These are phyloP conservation scores for Elymus sibiricus DNA, from an alignment of 176 grass and related monocot genomes.

Conservation along the genomic window DNA sequence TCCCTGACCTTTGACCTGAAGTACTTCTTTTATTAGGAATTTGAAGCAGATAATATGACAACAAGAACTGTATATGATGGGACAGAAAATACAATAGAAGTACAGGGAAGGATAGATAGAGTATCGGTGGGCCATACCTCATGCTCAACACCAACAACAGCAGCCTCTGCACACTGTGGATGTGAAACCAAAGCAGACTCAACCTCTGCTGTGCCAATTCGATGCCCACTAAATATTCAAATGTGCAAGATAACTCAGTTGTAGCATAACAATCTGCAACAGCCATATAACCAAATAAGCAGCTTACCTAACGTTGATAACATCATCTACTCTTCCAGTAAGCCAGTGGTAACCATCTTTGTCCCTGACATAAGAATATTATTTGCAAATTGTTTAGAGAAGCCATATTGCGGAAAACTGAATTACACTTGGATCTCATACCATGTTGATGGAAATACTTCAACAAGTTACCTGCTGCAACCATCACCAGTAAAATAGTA, in stretches of 20 bases:
- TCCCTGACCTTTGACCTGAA: constrained; percentile 88
- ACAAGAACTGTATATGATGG: constrained; percentile 6
- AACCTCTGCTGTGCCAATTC: constrained; percentile 94
- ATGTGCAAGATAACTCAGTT: constrained; percentile 15
- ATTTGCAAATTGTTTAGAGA: constrained; percentile 11
- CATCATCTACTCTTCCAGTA: constrained; percentile 92
- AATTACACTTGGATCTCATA: background rate
- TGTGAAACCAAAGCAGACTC: constrained; percentile 91
- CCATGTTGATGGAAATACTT: constrained; percentile 4
- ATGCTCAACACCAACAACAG: constrained; percentile 95
- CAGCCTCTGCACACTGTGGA: constrained; percentile 81
- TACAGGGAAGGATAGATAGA: background rate
- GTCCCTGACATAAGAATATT: constrained; percentile 54
- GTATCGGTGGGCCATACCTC: constrained; percentile 50
- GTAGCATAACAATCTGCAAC: constrained; percentile 6
- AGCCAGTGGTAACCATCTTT: constrained; percentile 90
- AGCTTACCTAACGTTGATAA: constrained; percentile 81
- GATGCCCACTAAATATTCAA: constrained; percentile 68
- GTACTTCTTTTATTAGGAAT: background rate
- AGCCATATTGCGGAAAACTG: background rate
- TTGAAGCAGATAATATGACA: constrained; percentile 30
- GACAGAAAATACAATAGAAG: background rate
- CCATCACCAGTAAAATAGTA: constrained; percentile 92
- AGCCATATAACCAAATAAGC: background rate
- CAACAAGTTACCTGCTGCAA: constrained; percentile 55